Conservation (phyloP, 2,329 filamentous ascomycete genomes). For the Canariomyces notabilis region DNA sequence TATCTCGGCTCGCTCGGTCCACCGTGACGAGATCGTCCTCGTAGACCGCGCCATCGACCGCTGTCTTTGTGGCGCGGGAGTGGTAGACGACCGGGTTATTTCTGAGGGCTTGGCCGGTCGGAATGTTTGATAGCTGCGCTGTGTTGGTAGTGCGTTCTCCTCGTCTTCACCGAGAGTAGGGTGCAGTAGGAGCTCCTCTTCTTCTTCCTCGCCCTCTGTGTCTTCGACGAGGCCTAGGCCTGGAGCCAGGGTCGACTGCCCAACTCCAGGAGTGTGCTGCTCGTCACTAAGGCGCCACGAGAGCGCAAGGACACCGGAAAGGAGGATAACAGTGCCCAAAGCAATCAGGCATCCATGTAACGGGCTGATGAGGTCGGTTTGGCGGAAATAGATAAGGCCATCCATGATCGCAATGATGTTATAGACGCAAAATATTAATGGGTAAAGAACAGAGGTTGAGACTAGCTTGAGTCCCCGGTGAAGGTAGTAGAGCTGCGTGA, state of each 20-base stretch:
- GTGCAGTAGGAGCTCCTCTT: conserved; percentile 52
- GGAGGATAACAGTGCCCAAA: conserved; percentile 77
- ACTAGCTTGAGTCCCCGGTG: conserved; percentile 90
- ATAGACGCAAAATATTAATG: conserved; percentile 96
- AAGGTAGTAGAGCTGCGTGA: conserved; percentile 91
- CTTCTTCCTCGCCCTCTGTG: conserved; percentile 56
- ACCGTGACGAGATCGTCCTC: conserved; percentile 40
- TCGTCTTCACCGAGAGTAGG: conserved; percentile 43
- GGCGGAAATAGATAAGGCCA: conserved; percentile 92
- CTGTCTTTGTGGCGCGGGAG: conserved; percentile 35
- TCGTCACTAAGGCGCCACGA: conserved; percentile 90
- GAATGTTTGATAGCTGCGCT: conserved; percentile 45
- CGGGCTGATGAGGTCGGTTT: conserved; percentile 71
- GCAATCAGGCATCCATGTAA: conserved; percentile 77
- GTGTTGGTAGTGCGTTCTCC: conserved; percentile 18
- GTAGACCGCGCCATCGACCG: conserved; percentile 18
- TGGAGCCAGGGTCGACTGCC: conserved; percentile 69
- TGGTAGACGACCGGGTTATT: conserved; percentile 29
- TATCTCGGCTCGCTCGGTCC: conserved; percentile 70
- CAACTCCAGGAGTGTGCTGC: conserved; percentile 55
- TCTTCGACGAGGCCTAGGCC: conserved; percentile 77
- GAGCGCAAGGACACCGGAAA: conserved; percentile 82
- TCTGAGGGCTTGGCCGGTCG: conserved; percentile 33
- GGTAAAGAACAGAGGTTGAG: conserved; percentile 92
- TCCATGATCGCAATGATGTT: conserved; percentile 98